Evolutionary conservation across 805 yeast genomes (phyloP), one percentile per base, ranked within the genome.

Genomic region (Metschnikowia baotianmanensis): DNA sequence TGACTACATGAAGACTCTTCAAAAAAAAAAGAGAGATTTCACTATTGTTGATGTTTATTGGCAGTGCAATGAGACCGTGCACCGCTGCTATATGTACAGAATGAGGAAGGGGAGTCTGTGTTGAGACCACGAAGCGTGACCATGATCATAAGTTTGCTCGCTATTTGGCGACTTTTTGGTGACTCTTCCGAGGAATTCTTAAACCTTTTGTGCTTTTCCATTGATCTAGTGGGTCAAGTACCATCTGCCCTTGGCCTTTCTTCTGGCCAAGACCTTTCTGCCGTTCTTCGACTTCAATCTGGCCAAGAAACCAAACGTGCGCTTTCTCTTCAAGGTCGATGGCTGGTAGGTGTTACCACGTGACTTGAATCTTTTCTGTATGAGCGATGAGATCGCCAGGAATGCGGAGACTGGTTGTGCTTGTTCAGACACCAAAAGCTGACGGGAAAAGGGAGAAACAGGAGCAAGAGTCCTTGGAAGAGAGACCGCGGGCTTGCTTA

Each of bases 281-380:
- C 97, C 97, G 26, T 78, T 74, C 53, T 74, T 77, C 6, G 84
- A 66, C 58, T 82, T 79, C 64, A 84, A 77, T 60, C 97, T 79
- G 10, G 95, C 88, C 59, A 93, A 72, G 55, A 90, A 93, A 0
- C 99, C 99, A 43, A 85, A 74, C 24, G 85, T 80, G 63, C 96
- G 82, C 72, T 93, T 93, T 62, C 98, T 77, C 61, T 86, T 87
- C 48, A 87, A 69, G 5, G 95, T 88, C 46, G 88, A 83, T 38
- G 99, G 99, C 65, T 91, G 97, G 65, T 84, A 91, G 15, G 96
- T 87, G 68, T 87, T 85, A 65, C 99, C 98, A 67, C 96, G 80
- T 27, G 91, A 73, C 60, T 87, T 82, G 84, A 90, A 83, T 72
- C 96, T 65, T 62, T 58, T 67, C 52, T 78, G 83, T 21, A 71